These are phyloP conservation scores for Krasilnikovozyma curviuscula DNA, from an alignment of 768 basidiomycete species.

Conservation along the genomic window DNA sequence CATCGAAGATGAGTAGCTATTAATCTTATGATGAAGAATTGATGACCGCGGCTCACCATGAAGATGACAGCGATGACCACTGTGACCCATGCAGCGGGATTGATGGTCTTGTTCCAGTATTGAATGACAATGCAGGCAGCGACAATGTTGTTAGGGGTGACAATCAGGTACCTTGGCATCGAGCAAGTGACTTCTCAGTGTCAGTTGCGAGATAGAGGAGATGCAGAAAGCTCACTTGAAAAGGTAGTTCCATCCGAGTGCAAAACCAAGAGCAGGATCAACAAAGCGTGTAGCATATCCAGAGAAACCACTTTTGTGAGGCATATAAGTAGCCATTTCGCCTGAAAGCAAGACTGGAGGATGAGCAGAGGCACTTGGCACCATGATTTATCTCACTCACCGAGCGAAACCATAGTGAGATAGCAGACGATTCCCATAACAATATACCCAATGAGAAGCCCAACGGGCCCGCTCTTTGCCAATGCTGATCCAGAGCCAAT, in stretches of 20 bases:
- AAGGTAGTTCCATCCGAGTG: conserved; percentile 45
- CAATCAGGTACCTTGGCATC: conserved; percentile 43
- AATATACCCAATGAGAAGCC: conserved; percentile 33
- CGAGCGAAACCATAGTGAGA: conserved; percentile 11
- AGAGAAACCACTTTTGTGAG: conserved; percentile 24
- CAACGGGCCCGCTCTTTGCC: conserved; percentile 38
- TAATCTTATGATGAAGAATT: conserved; percentile 26
- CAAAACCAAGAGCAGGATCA: conserved; percentile 49
- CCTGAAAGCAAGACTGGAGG: conserved; percentile 10
- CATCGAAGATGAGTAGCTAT: neutral
- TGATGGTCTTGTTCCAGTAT: conserved; percentile 31
- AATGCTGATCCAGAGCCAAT: conserved; percentile 45
- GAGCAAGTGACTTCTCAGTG: too few species aligned
- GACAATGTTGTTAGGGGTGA: conserved; percentile 40
- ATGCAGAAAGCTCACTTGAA: conserved; percentile 17
- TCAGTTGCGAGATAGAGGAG: conserved; percentile 3
- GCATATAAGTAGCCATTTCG: conserved; percentile 36
- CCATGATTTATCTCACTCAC: conserved; percentile 38
- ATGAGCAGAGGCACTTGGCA: conserved; percentile 24
- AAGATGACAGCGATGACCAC: conserved; percentile 34
- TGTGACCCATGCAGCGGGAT: conserved; percentile 40
- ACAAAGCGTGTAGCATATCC: conserved; percentile 47
- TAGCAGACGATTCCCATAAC: conserved; percentile 42
- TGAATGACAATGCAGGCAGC: conserved; percentile 38
- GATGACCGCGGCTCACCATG: too few species aligned